A percentile compares a stretch with the other conserved stretches of the same genome.
Evolutionary conservation across 495 filamentous ascomycete species (phyloP).

Genomic region (Cercophora newfieldiana): DNA sequence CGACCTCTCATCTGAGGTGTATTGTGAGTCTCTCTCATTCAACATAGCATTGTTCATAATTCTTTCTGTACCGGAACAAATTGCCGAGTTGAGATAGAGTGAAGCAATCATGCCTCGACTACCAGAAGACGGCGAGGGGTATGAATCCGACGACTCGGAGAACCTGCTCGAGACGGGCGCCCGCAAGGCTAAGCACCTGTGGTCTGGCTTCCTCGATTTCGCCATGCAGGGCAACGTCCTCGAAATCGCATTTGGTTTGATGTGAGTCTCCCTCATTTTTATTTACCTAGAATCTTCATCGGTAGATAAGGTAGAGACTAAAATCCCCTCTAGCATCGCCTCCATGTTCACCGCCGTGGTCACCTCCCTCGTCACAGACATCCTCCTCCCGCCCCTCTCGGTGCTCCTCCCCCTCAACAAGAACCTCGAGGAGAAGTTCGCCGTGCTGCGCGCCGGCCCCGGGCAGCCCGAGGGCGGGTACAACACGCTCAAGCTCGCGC

Average conservation of each 20-base stretch:
- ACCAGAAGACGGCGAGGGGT: slow-evolving; percentile 9
- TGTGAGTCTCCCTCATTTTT: slow-evolving; percentile 45
- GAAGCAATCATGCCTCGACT: slow-evolving; percentile 19
- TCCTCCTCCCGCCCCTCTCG: slow-evolving; percentile 67
- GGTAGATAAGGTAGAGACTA: neutral
- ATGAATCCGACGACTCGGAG: slow-evolving; percentile 29
- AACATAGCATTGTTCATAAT: neutral
- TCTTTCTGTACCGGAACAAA: neutral
- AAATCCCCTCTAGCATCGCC: slow-evolving; percentile 52
- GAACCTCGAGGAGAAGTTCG: slow-evolving; percentile 77
- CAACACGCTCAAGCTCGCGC: slow-evolving; percentile 67
- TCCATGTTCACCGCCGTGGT: slow-evolving; percentile 72
- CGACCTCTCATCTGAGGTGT: neutral
- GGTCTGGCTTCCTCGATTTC: slow-evolving; percentile 67
- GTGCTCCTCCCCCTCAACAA: slow-evolving; percentile 67
- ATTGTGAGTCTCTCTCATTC: neutral
- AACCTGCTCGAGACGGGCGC: slow-evolving; percentile 38
- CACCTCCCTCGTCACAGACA: slow-evolving; percentile 70
- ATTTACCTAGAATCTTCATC: too few species aligned
- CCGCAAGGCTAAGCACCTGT: slow-evolving; percentile 44
- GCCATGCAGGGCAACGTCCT: slow-evolving; percentile 74
- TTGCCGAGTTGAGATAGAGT: neutral
- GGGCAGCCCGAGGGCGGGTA: slow-evolving; percentile 53
- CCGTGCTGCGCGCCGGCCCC: slow-evolving; percentile 59
- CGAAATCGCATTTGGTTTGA: slow-evolving; percentile 73